Evolutionary conservation across 2,329 filamentous ascomycete genomes (phyloP).

Genomic region (Magnaporthiopsis incrustans): DNA sequence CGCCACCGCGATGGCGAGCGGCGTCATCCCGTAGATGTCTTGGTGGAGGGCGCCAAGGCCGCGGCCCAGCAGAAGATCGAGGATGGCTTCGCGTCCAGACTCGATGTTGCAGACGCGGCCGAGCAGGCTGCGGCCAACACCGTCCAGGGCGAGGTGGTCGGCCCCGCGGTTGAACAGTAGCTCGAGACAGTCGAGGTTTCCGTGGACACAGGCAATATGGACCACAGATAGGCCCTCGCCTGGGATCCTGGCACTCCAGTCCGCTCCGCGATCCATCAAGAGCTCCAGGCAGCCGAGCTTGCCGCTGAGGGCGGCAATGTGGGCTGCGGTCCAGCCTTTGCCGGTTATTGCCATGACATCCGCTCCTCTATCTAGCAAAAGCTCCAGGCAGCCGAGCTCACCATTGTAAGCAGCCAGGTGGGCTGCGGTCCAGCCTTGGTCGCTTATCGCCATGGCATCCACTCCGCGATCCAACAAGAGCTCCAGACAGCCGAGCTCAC

Average conservation of each 20-base stretch:
- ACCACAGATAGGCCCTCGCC: not conserved
- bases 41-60: not conserved
- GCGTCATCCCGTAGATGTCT: not conserved
- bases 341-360: not conserved
- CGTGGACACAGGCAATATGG: not conserved
- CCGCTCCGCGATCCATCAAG: not conserved
- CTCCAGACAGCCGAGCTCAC: not conserved
- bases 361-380: not conserved
- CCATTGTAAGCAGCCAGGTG: not conserved
- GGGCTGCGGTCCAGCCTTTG: not conserved
- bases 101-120: not conserved
- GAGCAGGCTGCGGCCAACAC: not conserved
- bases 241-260: not conserved
- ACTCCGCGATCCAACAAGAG: not conserved
- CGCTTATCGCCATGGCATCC: rapidly evolving
- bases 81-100: not conserved
- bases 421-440: not conserved
- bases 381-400: not conserved
- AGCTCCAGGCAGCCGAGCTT: not conserved
- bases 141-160: not conserved
- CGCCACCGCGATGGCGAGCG: not conserved
- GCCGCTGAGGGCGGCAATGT: not conserved
- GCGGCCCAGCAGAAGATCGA: not conserved
- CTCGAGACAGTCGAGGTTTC: not conserved
- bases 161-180: not conserved